These are phyloP conservation scores for Pyricularia pennisetigena DNA, from an alignment of 2,329 filamentous ascomycete genomes.

Conservation along the genomic window DNA sequence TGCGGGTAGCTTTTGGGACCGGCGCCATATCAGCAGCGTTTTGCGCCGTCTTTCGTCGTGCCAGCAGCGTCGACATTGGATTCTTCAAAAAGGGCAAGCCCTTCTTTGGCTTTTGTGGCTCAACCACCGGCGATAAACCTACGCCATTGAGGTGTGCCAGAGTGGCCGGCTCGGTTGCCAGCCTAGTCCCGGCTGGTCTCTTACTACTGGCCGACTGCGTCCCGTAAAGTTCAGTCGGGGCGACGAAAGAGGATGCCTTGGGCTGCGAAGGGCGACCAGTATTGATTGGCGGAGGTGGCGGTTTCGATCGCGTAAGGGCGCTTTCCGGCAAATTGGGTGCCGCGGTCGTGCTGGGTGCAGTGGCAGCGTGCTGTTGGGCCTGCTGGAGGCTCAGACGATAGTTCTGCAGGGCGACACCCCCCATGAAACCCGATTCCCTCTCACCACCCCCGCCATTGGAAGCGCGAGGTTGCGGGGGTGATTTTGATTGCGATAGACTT, in stretches of 20 bases:
- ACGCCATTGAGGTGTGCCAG: conserved; percentile 9
- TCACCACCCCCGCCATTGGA: conserved; percentile 12
- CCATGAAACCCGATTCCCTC: conserved; percentile 37
- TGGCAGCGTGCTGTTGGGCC: conserved; percentile 6
- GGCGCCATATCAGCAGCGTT: conserved; percentile 31
- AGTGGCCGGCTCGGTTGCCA: conserved; percentile 26
- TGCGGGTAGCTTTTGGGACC: conserved; percentile 26
- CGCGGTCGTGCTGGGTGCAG: conserved; percentile 1
- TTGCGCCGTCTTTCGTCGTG: conserved; percentile 45
- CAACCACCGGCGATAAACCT: conserved; percentile 15
- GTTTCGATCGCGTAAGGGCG: conserved; percentile 18
- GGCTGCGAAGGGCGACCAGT: conserved; percentile 19
- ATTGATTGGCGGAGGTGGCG: conserved; percentile 25
- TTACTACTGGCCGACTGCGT: conserved; percentile 21
- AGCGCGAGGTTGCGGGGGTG: conserved; percentile 12
- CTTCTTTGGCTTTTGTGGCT: conserved; percentile 39
- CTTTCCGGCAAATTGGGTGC: conserved; percentile 14
- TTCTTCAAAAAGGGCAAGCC: conserved; percentile 49
- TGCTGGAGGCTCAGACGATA: conserved; percentile 28
- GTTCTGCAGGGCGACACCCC: conserved; percentile 43
- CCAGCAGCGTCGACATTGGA: conserved; percentile 47
- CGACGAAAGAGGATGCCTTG: conserved; percentile 33
- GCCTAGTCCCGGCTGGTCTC: conserved; percentile 29
- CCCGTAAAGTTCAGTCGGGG: conserved; percentile 38
- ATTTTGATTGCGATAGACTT: conserved; percentile 9